Percentiles rank a stretch among this genome's conserved stretches.
Evolutionary conservation across 139 green algal genomes (phyloP).

Genomic region (Pseudopediastrum boryanum): DNA sequence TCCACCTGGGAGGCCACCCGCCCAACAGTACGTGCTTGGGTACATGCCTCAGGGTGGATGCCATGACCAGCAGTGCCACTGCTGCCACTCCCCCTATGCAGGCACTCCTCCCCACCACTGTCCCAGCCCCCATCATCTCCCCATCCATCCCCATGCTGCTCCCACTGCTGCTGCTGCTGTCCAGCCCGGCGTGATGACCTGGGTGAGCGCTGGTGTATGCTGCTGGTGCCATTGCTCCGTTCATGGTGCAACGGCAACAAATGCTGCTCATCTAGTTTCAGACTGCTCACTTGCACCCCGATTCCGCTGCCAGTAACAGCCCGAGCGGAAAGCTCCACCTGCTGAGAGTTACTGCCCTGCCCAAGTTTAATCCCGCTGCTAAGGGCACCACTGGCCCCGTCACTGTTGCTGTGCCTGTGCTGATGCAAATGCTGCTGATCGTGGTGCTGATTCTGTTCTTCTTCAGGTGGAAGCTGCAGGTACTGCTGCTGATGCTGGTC

Average conservation of each 20-base stretch:
- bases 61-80: not conserved
- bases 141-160: not conserved
- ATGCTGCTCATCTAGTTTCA: too few species aligned
- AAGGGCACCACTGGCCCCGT: too few species aligned
- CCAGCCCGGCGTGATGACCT: not conserved
- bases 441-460: not conserved
- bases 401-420: too few species aligned
- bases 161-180: constrained; percentile 14
- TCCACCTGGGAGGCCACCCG: constrained; percentile 20
- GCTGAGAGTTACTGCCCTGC: too few species aligned
- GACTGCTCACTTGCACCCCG: too few species aligned
- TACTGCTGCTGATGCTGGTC: not conserved
- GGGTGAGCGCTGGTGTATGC: not conserved
- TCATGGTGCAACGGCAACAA: too few species aligned
- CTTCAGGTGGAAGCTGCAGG: not conserved
- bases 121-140: not conserved
- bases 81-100: not conserved
- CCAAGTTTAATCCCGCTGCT: too few species aligned
- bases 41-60: not conserved
- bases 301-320: too few species aligned
- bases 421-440: too few species aligned
- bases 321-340: too few species aligned
- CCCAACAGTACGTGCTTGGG: constrained; percentile 10
- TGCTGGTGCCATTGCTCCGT: not conserved
- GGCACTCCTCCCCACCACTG: not conserved